Evolutionary conservation across 371 early-diverging fungal species (phyloP), one percentile per base, ranked within the genome.

Genomic region (Batrachochytrium dendrobatidis): DNA sequence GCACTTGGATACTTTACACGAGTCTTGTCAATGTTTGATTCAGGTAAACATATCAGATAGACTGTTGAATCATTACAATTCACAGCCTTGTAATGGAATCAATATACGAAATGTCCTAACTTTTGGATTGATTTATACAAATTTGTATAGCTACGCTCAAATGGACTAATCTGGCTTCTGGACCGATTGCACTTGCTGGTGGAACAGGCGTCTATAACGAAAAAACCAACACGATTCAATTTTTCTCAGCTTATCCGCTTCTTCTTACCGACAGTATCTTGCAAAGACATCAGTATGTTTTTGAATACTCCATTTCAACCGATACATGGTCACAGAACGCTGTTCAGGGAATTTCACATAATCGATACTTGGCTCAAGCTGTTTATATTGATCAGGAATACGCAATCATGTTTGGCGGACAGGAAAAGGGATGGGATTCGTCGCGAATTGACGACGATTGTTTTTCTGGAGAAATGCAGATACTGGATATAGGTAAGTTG

Each of bases 381-480:
- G 51, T 5, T 28, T 3, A 3, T 3, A 17, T 51, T 24, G 3
- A 28, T 18, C 4, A 6, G 3, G 51, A 51, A 18, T 51, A 51
- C n/a, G 51, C 10, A 3, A 3, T 51, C 10, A 3, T 29, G 28
- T 51, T 28, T 51, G 51, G 51, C n/a, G 51, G 51, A 3, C 3
- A 30, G 51, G 51, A 51, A 22, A 51, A 28, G 51, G 51, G 51
- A 17, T 51, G 51, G 51, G 51, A 51, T 22, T 28, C 10, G 30
- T 30, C 51, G 24, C 51, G 51, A 5, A 10, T 51, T 4, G 51
- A 7, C 10, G 25, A 51, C 30, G 51, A 51, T 24, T 51, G 51
- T n/a, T 4, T 28, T 7, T 51, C 51, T 10, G 51, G 51, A 6
- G 51, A 51, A 32, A 3, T 51, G 3, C 51, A 51, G 30, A 3